Percentiles rank a stretch among this genome's conserved stretches.
Conservation (phyloP, 139 green algal species). For the Micromonas commoda region DNA sequence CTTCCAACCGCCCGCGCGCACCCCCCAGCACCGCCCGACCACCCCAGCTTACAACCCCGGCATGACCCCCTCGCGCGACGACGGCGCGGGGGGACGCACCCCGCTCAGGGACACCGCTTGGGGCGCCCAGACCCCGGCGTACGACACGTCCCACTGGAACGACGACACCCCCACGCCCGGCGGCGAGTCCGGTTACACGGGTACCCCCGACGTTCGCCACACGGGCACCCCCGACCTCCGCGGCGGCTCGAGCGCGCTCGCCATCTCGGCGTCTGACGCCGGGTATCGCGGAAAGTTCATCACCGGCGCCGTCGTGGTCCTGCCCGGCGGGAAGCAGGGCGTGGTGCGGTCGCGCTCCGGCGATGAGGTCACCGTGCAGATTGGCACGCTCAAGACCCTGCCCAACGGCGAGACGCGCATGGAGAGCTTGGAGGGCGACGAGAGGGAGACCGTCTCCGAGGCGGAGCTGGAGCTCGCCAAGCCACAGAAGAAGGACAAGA, state of each 20-base stretch:
- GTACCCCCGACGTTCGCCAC: no score
- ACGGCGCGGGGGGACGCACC: neutral
- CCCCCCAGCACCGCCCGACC: neutral
- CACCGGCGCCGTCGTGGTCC: neutral
- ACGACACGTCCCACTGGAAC: neutral
- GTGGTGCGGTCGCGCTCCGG: neutral
- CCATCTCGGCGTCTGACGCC: neutral
- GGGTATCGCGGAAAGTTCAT: slow-evolving; percentile 5
- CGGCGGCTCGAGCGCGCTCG: no score
- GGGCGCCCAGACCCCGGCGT: neutral
- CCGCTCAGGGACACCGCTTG: slow-evolving; percentile 14
- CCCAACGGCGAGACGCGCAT: neutral
- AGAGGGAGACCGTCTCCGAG: slow-evolving; percentile 4
- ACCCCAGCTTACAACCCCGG: neutral
- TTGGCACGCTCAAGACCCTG: neutral
- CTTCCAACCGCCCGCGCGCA: neutral
- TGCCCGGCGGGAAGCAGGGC: slow-evolving; percentile 3
- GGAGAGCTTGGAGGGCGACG: no score
- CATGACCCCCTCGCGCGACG: slow-evolving; percentile 10
- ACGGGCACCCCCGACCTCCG: no score
- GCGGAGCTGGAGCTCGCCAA: neutral
- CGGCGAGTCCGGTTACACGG: no score
- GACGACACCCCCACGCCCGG: no score
- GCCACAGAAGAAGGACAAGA: neutral
- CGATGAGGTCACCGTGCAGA: neutral